These are phyloP conservation scores for Penicillium psychrofluorescens DNA, from an alignment of 495 filamentous ascomycete species.

Conservation along the genomic window DNA sequence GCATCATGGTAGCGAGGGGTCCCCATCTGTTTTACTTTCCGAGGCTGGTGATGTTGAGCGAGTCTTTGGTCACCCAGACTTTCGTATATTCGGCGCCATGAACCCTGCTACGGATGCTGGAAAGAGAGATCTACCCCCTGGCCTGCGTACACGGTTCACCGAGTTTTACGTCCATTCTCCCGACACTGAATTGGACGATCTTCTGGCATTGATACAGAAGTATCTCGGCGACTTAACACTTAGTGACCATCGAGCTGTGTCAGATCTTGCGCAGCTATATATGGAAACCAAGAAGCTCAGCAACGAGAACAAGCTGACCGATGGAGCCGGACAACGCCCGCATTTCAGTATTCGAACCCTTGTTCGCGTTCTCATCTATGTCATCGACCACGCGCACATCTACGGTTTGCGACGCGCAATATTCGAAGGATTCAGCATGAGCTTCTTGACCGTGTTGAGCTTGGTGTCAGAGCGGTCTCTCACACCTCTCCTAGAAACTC, in stretches of 20 bases:
- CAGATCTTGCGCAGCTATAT: slow-evolving; percentile 79
- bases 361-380: slow-evolving; percentile 84
- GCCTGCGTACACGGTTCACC: slow-evolving; percentile 81
- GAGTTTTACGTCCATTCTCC: slow-evolving; percentile 89
- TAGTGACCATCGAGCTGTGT: slow-evolving; percentile 55
- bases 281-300: slow-evolving; percentile 74
- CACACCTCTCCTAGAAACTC: slow-evolving; percentile 70
- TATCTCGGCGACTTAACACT: slow-evolving; percentile 68
- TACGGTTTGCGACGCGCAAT: slow-evolving; percentile 85
- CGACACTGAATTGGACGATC: slow-evolving; percentile 73
- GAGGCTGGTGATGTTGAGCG: slow-evolving; percentile 88
- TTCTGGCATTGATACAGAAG: slow-evolving; percentile 74
- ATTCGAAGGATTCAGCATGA: slow-evolving; percentile 98
- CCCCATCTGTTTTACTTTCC: slow-evolving; percentile 77
- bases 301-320: slow-evolving; percentile 77
- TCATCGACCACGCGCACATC: slow-evolving; percentile 69
- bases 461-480: slow-evolving; percentile 70
- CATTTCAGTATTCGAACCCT: slow-evolving; percentile 94
- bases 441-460: slow-evolving; percentile 81
- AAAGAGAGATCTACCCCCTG: slow-evolving; percentile 84
- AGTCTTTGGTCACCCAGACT: slow-evolving; percentile 82
- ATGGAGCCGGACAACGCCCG: slow-evolving; percentile 86
- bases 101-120: slow-evolving; percentile 97
- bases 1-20: slow-evolving; percentile 52
- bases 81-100: slow-evolving; percentile 97